These are phyloP conservation scores for Strobilomyces echinocephalus DNA, from an alignment of 768 basidiomycete species.

Conservation along the genomic window DNA sequence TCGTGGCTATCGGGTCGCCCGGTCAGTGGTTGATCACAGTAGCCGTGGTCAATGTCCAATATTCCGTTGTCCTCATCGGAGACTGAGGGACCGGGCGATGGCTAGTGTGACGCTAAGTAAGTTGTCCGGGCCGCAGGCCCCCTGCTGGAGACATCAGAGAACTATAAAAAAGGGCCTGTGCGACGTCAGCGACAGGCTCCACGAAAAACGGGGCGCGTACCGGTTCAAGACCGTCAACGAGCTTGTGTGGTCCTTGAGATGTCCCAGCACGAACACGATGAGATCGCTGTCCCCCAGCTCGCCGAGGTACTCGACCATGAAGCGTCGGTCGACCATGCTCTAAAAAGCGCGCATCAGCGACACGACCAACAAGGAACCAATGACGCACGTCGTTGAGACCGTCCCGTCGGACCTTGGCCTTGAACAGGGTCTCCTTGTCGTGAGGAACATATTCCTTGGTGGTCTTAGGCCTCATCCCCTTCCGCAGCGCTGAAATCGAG, in stretches of 20 bases:
- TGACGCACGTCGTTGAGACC: constrained; percentile 76
- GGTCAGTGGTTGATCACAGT: too few relatives aligned
- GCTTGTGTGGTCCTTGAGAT: constrained; percentile 86
- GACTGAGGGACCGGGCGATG: too few relatives aligned
- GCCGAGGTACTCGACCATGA: constrained; percentile 85
- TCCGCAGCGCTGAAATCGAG: constrained; percentile 86
- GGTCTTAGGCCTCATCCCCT: constrained; percentile 73
- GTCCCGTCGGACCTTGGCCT: constrained; percentile 87
- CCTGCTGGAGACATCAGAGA: too few relatives aligned
- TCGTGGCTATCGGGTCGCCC: too few relatives aligned
- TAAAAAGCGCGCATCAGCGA: constrained; percentile 31
- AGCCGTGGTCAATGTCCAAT: too few relatives aligned
- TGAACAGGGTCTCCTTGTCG: constrained; percentile 76
- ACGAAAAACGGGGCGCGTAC: constrained; percentile 58
- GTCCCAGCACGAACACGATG: constrained; percentile 90
- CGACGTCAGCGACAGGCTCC: too few relatives aligned
- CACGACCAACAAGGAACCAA: not conserved
- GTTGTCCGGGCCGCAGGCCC: too few relatives aligned
- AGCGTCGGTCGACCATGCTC: constrained; percentile 69
- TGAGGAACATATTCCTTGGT: constrained; percentile 72
- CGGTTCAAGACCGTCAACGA: constrained; percentile 87
- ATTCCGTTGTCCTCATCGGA: too few relatives aligned
- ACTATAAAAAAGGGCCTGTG: too few relatives aligned
- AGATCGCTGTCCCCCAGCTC: constrained; percentile 92
- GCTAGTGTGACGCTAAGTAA: too few relatives aligned